These are phyloP conservation scores for Balamuthia mandrillaris DNA, from an alignment of 208 protist species.

Conservation along the genomic window DNA sequence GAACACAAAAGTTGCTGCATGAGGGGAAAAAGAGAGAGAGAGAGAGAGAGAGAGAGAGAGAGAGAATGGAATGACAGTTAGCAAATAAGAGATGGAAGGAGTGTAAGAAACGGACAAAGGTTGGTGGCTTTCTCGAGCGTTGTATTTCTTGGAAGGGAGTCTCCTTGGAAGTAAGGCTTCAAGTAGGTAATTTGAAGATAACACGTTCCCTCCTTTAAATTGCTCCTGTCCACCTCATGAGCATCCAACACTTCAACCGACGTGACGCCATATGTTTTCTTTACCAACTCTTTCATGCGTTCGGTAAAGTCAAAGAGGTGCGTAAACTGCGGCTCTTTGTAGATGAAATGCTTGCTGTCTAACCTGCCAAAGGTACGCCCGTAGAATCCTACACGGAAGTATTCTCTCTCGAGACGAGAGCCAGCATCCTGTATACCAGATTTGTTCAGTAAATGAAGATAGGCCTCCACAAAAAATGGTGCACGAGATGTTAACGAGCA, in stretches of 20 bases:
- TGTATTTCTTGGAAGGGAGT: not conserved
- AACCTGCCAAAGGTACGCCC: constrained; percentile 52
- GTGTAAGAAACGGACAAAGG: no score
- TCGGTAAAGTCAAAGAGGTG: constrained; percentile 54
- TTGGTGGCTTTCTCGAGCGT: constrained; percentile 30
- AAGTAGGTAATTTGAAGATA: constrained; percentile 31
- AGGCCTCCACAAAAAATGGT: not conserved
- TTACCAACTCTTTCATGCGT: constrained; percentile 41
- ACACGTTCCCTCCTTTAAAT: not conserved
- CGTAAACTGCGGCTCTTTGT: constrained; percentile 67
- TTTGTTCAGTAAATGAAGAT: not conserved
- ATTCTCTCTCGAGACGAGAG: constrained; percentile 53
- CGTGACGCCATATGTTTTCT: constrained; percentile 29
- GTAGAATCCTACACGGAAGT: constrained; percentile 67
- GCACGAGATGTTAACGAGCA: not conserved
- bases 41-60: not conserved
- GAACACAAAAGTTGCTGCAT: not conserved
- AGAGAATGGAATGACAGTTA: no score
- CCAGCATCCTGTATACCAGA: constrained; percentile 35
- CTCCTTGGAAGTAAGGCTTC: not conserved
- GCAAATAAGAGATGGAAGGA: no score
- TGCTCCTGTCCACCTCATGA: not conserved
- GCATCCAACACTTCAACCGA: constrained; percentile 20
- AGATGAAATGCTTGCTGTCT: constrained; percentile 61
- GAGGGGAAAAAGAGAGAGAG: not conserved